Evolutionary conservation across 257 asterid genomes (phyloP).

Genomic region (Jasminum sambac): DNA sequence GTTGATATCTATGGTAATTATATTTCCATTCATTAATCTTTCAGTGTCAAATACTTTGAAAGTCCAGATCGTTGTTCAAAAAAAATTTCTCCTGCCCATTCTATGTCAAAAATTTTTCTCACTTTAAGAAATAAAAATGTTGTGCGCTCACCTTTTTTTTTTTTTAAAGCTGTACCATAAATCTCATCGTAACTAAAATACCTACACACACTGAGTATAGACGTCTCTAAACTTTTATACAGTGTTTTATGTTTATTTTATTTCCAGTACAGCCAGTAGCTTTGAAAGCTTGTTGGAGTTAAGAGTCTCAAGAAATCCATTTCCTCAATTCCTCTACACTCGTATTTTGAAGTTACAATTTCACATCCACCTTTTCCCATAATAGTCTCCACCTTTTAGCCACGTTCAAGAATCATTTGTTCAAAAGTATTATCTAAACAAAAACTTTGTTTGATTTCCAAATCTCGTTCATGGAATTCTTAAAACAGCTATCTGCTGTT

Average conservation of each 20-base stretch:
- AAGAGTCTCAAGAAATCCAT: too few relatives aligned
- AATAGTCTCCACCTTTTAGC: too few relatives aligned
- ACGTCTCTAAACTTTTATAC: background rate
- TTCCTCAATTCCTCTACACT: too few relatives aligned
- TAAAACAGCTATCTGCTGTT: background rate
- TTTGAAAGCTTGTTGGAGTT: background rate
- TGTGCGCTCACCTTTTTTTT: too few relatives aligned
- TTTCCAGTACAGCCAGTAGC: background rate
- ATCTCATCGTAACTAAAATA: constrained; percentile 8
- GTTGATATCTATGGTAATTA: constrained; percentile 3
- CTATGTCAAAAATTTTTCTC: background rate
- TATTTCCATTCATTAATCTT: background rate
- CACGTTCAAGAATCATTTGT: too few relatives aligned
- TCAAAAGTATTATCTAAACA: too few relatives aligned
- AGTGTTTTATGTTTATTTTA: background rate
- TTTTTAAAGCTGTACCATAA: constrained; percentile 2
- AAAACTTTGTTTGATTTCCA: too few relatives aligned
- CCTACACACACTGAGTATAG: background rate
- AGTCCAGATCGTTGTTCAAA: background rate
- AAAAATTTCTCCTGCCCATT: background rate
- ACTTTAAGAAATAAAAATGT: too few relatives aligned
- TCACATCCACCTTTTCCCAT: too few relatives aligned
- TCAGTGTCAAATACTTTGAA: constrained; percentile 6
- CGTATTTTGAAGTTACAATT: too few relatives aligned
- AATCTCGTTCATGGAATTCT: too few relatives aligned